Evolutionary conservation across 441 rosid genomes (phyloP), one percentile per base, ranked within the genome.

Genomic region (Pelargonium australe): DNA sequence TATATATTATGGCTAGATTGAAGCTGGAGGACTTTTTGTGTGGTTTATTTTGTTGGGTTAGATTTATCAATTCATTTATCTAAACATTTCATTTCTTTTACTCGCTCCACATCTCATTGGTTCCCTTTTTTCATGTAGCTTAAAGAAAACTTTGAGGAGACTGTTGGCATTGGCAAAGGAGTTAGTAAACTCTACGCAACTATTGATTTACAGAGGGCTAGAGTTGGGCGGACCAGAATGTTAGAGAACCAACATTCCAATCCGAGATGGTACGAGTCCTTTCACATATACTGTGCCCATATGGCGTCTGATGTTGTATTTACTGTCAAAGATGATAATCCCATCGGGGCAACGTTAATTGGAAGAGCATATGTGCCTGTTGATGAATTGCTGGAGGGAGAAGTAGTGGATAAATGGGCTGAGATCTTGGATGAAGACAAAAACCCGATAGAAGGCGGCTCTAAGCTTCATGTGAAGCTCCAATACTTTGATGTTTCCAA

Each of bases 311-410:
- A 75, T 23, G 66, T 87, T 53, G 8, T 78, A 16, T 77, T 87
- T 77, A 79, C 89, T 1, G 17, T 87, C 62, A 83, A 85, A 77
- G 80, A 80, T 11, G 73, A 71, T 66, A 76, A 81, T 68, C 80
- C 83, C 2, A 13, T 87, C 3, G 65, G 87, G 9, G 89, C 86
- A 6, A 81, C 64, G 10, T 75, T 85, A 11, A 79, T 87, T 12
- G 91, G 91, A 55, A 81, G 87, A 76, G 91, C 91, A 37, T 72
- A 73, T 20, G 63, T 84, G 49, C 89, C 83, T 3, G 84, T 66
- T 12, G 66, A 76, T 17, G 81, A 85, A 57, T 73, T 82, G 63
- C 45, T 72, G 4, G 14, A 70, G 0, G 88, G 84, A 23, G 62
- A 47, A 4, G 20, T 64, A 28, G 28, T 77, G 8, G 81, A 84